A percentile compares a stretch with the other conserved stretches of the same genome.
phyloP scores from a whole-genome alignment of 345 rosid genomes.

The Eucalyptus virginea region DNA sequence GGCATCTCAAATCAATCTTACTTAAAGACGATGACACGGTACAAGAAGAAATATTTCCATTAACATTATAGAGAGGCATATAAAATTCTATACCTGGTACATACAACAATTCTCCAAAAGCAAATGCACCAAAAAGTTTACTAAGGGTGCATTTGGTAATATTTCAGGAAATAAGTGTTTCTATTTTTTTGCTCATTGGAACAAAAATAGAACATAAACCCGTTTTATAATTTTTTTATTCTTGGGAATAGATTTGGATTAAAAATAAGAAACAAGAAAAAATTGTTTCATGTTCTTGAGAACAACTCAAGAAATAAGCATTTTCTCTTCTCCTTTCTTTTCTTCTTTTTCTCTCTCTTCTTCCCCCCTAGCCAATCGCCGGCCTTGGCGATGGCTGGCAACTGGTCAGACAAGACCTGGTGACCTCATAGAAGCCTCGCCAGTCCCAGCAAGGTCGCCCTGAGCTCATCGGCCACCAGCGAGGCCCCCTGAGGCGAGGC shows the following conservation, averaged over 20 bases:
- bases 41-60: background rate
- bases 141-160: too few relatives aligned
- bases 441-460: rapidly evolving
- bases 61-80: background rate
- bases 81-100: background rate
- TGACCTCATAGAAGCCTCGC: too few relatives aligned
- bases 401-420: rapidly evolving
- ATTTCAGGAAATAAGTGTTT: too few relatives aligned
- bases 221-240: rapidly evolving
- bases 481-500: too few relatives aligned
- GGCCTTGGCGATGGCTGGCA: rapidly evolving
- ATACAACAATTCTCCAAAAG: background rate
- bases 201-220: too few relatives aligned
- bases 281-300: too few relatives aligned
- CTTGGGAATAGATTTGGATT: too few relatives aligned
- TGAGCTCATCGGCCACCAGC: rapidly evolving
- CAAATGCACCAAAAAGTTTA: background rate
- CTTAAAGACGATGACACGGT: background rate
- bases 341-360: too few relatives aligned
- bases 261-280: too few relatives aligned
- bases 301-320: too few relatives aligned
- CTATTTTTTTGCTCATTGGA: rapidly evolving
- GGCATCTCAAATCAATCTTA: rapidly evolving
- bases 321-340: too few relatives aligned
- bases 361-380: too few relatives aligned